These are phyloP conservation scores for Lathyrus oleraceus DNA, from an alignment of 306 rosid species.

Conservation along the genomic window DNA sequence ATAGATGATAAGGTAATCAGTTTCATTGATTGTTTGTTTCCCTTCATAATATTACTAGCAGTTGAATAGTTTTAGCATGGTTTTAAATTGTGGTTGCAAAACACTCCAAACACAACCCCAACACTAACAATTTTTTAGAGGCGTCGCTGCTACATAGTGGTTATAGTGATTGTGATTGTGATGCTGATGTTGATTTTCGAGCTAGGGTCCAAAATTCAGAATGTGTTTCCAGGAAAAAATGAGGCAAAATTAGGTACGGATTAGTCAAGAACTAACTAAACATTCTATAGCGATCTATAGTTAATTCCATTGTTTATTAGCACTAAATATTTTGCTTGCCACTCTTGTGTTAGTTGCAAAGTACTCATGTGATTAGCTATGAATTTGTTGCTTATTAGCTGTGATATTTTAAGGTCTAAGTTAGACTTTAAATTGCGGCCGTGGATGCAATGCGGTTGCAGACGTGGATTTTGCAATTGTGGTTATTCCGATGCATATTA, in stretches of 20 bases:
- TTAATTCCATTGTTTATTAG: background rate
- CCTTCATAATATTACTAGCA: background rate
- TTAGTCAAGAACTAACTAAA: background rate
- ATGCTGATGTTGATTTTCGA: no score
- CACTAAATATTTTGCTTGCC: no score
- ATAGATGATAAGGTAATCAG: slow-evolving; percentile 58
- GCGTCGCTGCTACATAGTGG: no score
- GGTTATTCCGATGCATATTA: no score
- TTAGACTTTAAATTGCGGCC: no score
- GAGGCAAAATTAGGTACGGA: background rate
- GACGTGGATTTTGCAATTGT: no score
- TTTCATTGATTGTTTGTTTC: background rate
- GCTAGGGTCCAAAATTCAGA: no score
- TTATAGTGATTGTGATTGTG: no score
- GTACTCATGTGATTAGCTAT: background rate
- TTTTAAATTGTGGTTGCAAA: background rate
- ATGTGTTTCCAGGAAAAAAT: background rate
- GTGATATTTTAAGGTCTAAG: no score
- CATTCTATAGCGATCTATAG: background rate
- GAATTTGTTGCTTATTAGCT: background rate
- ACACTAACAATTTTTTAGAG: no score
- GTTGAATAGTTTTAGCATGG: background rate
- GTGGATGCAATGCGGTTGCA: no score
- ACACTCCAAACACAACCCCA: no score
- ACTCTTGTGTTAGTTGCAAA: background rate